Base-by-base conservation (phyloP, 768 basidiomycete genomes). In the Serendipita sp. region DNA sequence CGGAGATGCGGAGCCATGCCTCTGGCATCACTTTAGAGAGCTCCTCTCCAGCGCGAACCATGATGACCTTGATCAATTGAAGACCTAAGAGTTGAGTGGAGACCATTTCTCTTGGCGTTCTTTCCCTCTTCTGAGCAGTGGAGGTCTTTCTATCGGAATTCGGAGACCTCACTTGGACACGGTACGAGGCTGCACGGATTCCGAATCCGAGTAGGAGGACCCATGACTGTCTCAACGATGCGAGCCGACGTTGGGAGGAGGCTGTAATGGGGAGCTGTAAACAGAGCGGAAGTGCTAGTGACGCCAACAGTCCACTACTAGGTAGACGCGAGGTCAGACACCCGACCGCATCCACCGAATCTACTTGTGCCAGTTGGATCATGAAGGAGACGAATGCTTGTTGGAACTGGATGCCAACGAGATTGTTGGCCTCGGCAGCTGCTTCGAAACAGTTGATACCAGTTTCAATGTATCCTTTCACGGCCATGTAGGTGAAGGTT, bases 11-110 rank as follows among this genome's bases (percentile, higher is more conserved):
- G 18, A 75, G 72, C 87, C 87, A 91, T 18, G 86, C 75, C 10
- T 81, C 82, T 15, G 83, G 80, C 8, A 85, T 69, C 38, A 76
- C 72, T 0, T 73, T 72, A 2, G 83, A 82, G 15, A 89, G 74
- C 54, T 87, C 86, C 18, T 76, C 75, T 56, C 81, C 80, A 0
- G 81, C 86, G 16, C 85, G 81, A 54, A 88, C 73, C 15, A 87
- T 68, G 68, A 89, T 79, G 35, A 82, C 74, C 69, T 89, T 89
- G 68, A 89, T 73, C 15, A 85, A 77, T 71, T 89, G 88, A 30
- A 89, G 69, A 0, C 82, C 80, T 0, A 82, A 74, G 58, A 82
- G 75, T 10, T 77, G 64, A 15, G 70, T 72, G 64, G 75, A 65
- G 0, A 66, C 54, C 41, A 35, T 65, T n/a, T 15, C 65, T 15